Evolutionary conservation across 2,329 filamentous ascomycete genomes (phyloP), one percentile per base, ranked within the genome.

Genomic region (Xylaria multiplex): DNA sequence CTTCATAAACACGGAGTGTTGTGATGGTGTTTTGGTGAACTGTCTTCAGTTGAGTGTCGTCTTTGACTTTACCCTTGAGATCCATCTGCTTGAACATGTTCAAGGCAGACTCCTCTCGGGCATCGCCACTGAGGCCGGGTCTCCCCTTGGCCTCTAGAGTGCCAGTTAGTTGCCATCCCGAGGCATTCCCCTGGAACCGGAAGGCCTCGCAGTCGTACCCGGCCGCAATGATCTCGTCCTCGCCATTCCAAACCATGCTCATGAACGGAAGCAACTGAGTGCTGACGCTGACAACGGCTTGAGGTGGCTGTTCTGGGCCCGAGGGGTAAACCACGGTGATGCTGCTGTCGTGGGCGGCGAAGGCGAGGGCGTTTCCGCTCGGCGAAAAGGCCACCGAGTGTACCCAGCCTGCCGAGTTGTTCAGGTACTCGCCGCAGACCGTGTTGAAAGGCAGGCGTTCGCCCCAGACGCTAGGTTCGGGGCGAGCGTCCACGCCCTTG

Each of bases 51-150:
- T 97, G 92, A 3, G 94, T 97, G 78, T 98, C 94, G 75, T 97
- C 93, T 77, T 93, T 93, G 62, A 85, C 83, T 81, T 97, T 97
- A 69, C 96, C 96, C 85, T 96, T 97, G 71, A 99, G 85, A 80
- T 99, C 96, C 96, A 99, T 98, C 83, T 97, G 94, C 75, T 90
- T 89, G 83, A 99, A 99, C 93, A 98, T 97, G 81, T 98, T 97
- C 78, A 97, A 83, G 27, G 96, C 96, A 70, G 92, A 96, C 79
- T 98, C 96, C 80, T 98, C 96, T 37, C 91, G 86, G 65, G 83
- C 82, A 62, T 88, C 35, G 6, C 35, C 86, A 64, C 86, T 89
- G 62, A 84, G 78, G 48, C 87, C 90, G 32, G 85, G 83, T 5
- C 85, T 82, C 56, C 87, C 84, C 81, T 94, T 93, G 55, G 84